Conservation (phyloP, 108 stramenopile genomes). For the Asterionellopsis glacialis region DNA sequence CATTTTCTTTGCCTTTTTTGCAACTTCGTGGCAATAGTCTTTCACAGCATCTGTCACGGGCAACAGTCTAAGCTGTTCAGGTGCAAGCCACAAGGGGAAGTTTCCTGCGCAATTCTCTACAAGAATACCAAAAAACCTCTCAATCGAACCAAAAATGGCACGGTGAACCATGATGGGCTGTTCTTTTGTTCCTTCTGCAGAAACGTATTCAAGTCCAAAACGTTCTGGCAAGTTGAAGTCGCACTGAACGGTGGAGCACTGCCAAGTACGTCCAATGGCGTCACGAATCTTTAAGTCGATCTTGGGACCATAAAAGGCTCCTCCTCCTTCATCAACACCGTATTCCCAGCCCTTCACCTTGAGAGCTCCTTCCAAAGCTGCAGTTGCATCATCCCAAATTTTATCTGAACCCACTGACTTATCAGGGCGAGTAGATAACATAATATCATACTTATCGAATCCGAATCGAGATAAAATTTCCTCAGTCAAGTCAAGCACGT, state of each 20-base stretch:
- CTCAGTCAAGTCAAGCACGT: constrained; percentile 86
- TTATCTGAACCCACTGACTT: constrained; percentile 93
- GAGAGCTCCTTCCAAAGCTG: constrained; percentile 80
- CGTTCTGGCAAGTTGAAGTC: constrained; percentile 98
- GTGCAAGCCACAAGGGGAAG: constrained; percentile 95
- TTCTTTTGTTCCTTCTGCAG: constrained; percentile 73
- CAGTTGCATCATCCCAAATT: constrained; percentile 91
- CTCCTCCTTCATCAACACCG: constrained; percentile 93
- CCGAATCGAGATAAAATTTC: constrained; percentile 89
- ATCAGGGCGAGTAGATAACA: constrained; percentile 93
- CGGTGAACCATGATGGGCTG: constrained; percentile 94
- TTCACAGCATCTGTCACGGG: constrained; percentile 92
- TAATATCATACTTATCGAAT: constrained; percentile 93
- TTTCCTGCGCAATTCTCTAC: constrained; percentile 94
- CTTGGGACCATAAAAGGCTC: constrained; percentile 98
- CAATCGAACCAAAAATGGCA: constrained; percentile 97
- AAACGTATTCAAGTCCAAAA: constrained; percentile 90
- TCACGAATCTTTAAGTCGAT: constrained; percentile 98
- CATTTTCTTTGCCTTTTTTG: constrained; percentile 56
- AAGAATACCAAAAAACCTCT: constrained; percentile 97
- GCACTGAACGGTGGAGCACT: constrained; percentile 97
- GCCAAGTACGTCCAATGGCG: constrained; percentile 97
- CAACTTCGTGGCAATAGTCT: constrained; percentile 86
- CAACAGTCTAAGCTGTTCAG: constrained; percentile 86
- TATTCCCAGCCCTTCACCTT: constrained; percentile 91